Evolutionary conservation across 225 moss, liverwort and hornwort genomes (phyloP).

Genomic region (Sphagnum contortum): DNA sequence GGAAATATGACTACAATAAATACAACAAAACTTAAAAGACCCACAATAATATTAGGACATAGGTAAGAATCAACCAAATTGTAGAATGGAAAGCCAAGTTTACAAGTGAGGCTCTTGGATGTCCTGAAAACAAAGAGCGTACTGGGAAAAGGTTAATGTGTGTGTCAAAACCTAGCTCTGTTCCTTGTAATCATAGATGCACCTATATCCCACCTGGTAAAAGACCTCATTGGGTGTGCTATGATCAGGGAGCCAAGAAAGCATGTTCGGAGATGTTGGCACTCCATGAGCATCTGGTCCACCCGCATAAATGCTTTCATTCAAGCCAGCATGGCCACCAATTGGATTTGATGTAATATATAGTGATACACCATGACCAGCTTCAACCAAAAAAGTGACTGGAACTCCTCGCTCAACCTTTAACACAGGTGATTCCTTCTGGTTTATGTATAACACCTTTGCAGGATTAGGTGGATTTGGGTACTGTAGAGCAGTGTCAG

Average conservation of each 20-base stretch:
- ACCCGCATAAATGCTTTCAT: slow-evolving; percentile 64
- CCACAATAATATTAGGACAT: no score
- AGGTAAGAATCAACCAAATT: no score
- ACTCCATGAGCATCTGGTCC: slow-evolving; percentile 78
- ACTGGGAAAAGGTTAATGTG: no score
- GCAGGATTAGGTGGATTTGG: slow-evolving; percentile 87
- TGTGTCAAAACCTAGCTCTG: neutral
- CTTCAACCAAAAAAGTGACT: slow-evolving; percentile 85
- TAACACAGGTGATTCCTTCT: slow-evolving; percentile 84
- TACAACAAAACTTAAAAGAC: neutral
- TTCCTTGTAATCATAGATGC: neutral
- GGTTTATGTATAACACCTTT: slow-evolving; percentile 83
- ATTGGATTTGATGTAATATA: slow-evolving; percentile 82
- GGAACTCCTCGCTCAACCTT: slow-evolving; percentile 96
- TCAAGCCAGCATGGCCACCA: slow-evolving; percentile 45
- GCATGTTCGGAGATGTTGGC: slow-evolving; percentile 51
- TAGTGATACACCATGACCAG: slow-evolving; percentile 86
- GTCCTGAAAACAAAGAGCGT: no score
- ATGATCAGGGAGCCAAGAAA: slow-evolving; percentile 86
- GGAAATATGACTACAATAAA: slow-evolving; percentile 61
- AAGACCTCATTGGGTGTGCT: slow-evolving; percentile 86
- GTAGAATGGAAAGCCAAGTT: no score
- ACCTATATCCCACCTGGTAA: slow-evolving; percentile 37
- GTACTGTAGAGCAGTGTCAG: slow-evolving; percentile 67
- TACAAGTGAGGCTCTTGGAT: no score